Base-by-base conservation (phyloP, 2,329 filamentous ascomycete genomes). In the Dryadomyces quercivorus region DNA sequence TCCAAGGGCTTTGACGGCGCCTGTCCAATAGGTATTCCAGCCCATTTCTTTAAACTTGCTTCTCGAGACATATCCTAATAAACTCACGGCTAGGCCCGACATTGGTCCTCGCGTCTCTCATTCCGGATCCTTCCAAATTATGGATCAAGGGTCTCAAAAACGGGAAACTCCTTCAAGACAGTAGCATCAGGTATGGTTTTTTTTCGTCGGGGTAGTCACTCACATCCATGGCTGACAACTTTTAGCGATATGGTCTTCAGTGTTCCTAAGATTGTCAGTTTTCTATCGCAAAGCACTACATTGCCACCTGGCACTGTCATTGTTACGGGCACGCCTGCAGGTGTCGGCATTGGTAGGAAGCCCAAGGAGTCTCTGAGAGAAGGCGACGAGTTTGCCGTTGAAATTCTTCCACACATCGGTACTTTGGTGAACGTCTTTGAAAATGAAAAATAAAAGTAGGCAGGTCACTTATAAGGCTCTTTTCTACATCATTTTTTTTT, bases 1-100 rank as follows among this genome's bases (percentile, higher is more conserved):
- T 80, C 76, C 22, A 81, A 82, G 65, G 76, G 78, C 1, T 79
- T 81, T 54, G 79, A 81, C 59, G 74, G 74, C 31, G 70, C 74
- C 2, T 80, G 76, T 55, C 79, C 79, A 0, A 65, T 80, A 22
- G 44, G 44, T 46, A 20, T 26, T 6, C 3, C 44, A 22, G 21
- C 21, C 21, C 20, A 12, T 13, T 20, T 15, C 20, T 7, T 26
- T 2, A 10, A 10, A 16, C 44, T 12, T 46, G 26, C 5, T 20
- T 18, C n/a, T 45, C 38, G 13, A 1, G 5, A 21, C 5, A 46
- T 12, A 22, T 9, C 2, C 44, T 13, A 22, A 5, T 20, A 22
- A 18, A 7, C 10, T 15, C 21, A 5, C 15, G 6, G 20, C 9
- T 15, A 46, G 77, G 75, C 1, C 77, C 76, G 2, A 70, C 70